Conservation (phyloP, 2,329 filamentous ascomycete species). For the Fusarium sp. region DNA sequence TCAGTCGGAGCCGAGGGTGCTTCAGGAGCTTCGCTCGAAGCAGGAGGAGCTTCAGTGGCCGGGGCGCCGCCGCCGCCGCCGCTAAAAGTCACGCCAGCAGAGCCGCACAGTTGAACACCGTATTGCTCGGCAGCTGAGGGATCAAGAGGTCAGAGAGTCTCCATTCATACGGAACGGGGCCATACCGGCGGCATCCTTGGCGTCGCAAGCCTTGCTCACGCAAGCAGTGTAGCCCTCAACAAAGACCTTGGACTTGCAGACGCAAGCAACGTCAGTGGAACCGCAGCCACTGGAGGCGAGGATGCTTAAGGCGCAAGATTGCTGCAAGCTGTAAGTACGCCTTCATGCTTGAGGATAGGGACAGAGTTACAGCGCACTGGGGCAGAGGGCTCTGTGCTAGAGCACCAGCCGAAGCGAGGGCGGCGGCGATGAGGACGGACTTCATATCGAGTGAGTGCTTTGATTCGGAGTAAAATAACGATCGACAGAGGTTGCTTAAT, state of each 20-base stretch:
- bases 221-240: neutral
- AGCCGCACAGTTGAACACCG: conserved; percentile 1
- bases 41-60: neutral
- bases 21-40: neutral
- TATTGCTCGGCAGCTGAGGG: neutral
- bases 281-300: conserved; percentile 11
- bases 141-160: neutral
- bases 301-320: conserved; percentile 9
- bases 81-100: neutral
- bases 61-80: neutral
- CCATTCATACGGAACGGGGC: neutral
- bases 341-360: neutral
- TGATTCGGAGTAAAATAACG: neutral
- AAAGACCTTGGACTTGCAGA: conserved; percentile 14
- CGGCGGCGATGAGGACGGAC: neutral
- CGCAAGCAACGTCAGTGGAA: conserved; percentile 5
- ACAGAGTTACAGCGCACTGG: conserved; percentile 7
- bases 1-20: neutral
- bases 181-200: conserved; percentile 13
- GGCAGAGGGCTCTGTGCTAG: conserved; percentile 9
- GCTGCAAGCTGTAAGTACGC: conserved; percentile 3
- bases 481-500: neutral
- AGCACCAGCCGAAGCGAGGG: conserved; percentile 1
- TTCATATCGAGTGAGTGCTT: conserved; percentile 12
- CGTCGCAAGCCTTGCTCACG: neutral